Conservation (phyloP, 257 asterid species). For the Lantana camara region DNA sequence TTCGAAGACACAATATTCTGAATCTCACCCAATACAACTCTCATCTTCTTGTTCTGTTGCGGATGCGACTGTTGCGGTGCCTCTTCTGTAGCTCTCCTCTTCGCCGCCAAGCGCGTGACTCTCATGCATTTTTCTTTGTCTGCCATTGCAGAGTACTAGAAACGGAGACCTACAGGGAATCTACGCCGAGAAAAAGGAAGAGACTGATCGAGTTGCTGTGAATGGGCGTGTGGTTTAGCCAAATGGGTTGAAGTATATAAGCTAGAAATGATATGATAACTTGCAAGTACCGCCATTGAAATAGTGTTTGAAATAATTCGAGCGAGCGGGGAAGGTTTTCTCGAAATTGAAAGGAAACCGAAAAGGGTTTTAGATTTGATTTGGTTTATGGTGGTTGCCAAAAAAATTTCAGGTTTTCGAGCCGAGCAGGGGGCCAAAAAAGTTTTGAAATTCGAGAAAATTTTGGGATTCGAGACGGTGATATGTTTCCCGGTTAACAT, state of each 20-base stretch:
- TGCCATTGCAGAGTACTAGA: constrained; percentile 45
- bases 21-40: constrained; percentile 86
- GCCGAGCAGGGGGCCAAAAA: neutral
- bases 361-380: constrained; percentile 28
- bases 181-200: constrained; percentile 8
- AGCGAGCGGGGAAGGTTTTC: constrained; percentile 19
- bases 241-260: constrained; percentile 18
- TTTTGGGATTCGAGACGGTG: constrained; percentile 19
- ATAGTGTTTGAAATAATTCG: constrained; percentile 17
- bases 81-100: constrained; percentile 69
- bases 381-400: neutral
- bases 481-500: constrained; percentile 20
- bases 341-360: constrained; percentile 23
- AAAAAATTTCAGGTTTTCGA: neutral
- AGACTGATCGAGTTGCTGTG: neutral
- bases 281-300: constrained; percentile 37
- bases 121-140: constrained; percentile 62
- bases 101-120: constrained; percentile 80
- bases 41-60: constrained; percentile 49
- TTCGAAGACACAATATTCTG: constrained; percentile 44
- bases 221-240: neutral
- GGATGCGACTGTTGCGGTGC: constrained; percentile 23
- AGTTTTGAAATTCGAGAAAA: constrained; percentile 29
- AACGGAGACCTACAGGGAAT: constrained; percentile 21
- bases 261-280: neutral